Base-by-base conservation (phyloP, 2,329 filamentous ascomycete genomes). In the Trichoderma koningii region DNA sequence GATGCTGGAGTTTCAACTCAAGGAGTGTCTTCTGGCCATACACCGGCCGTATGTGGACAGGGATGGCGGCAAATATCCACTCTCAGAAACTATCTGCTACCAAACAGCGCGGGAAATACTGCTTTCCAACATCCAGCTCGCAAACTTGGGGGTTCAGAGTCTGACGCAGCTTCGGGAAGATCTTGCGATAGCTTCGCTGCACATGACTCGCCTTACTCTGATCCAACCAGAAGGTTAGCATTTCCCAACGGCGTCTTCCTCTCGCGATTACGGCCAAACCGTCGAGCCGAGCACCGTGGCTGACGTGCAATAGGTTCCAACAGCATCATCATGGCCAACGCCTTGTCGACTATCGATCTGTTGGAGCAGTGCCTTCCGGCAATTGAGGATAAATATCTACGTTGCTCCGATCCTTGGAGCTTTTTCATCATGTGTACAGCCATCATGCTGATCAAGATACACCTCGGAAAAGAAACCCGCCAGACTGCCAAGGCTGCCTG, bases 401-500 rank as follows among this genome's bases (percentile, higher is more conserved):
- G 60, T 15, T 17, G 19, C 60, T 23, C 26, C 9, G 50, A 63
- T 42, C 60, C 60, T 9, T 63, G 60, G 60, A 63, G 9, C 2
- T 63, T 63, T n/a, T 63, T 55, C 26, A 63, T 63, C 7, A 53
- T 63, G 60, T 47, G 41, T 38, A 45, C 48, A 5, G 60, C 60
- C 19, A 63, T 63, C 19, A 63, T 53, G 60, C 50, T 63, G 19
- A 42, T 63, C 41, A 53, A 55, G n/a, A 63, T 63, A 2, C 60
- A 55, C 26, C 26, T 63, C 5, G 60, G 60, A 14, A 55, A 63
- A 12, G 60, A 63, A 14, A 34, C 50, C 26, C 60, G 60, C 6
- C 60, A 63, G 26, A 38, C 50, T 38, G 59, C 59, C 26, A 62
- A 62, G n/a, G 53, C 50, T 6, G 34, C 50, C 38, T 63, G 60